Conservation (phyloP, 305 asterid genomes). For the Withania somnifera region DNA sequence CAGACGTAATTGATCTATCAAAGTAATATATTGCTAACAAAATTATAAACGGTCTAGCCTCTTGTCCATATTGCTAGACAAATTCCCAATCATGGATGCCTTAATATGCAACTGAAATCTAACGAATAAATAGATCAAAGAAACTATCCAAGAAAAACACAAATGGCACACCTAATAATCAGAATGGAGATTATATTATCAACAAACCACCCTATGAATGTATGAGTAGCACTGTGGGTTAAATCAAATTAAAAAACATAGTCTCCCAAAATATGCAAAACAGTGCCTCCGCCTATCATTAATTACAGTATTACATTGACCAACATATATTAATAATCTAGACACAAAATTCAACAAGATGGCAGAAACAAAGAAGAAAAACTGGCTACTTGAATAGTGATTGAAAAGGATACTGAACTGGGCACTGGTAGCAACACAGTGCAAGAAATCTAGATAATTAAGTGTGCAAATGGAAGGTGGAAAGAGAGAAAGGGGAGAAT, state of each 20-base stretch:
- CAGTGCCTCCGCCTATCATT: not conserved
- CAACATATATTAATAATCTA: not conserved
- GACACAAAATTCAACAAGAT: not conserved
- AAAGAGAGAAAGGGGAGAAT: not conserved
- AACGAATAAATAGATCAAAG: not conserved
- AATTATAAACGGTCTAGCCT: not conserved
- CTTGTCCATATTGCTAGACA: not conserved
- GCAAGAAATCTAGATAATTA: not conserved
- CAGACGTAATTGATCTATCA: not conserved
- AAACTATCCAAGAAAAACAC: not conserved
- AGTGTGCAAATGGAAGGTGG: not conserved
- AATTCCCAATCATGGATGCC: not conserved
- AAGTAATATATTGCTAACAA: not conserved
- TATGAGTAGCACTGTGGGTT: not conserved
- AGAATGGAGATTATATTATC: not conserved
- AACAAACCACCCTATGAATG: not conserved
- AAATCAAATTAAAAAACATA: not conserved
- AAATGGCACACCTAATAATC: not conserved
- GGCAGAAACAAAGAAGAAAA: not conserved
- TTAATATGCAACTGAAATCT: not conserved
- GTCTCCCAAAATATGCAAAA: not conserved
- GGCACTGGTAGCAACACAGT: not conserved
- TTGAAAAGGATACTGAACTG: not conserved
- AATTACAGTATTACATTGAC: not conserved
- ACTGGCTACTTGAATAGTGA: too few species aligned